phyloP scores from a whole-genome alignment of 345 rosid species.

The Clausena lansium region DNA sequence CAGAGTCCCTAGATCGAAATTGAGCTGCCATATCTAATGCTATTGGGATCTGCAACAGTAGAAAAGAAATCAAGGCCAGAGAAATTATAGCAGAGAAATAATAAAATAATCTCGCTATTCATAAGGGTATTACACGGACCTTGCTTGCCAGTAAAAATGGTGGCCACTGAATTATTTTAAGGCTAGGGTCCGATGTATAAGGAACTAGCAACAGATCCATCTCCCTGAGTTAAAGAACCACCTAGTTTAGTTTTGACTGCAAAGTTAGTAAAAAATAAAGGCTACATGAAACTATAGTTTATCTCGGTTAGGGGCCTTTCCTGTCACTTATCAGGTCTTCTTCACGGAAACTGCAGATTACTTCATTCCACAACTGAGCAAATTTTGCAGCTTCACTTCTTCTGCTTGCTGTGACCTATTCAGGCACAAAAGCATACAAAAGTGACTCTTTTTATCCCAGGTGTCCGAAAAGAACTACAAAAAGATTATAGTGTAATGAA shows the following conservation, averaged over 20 bases:
- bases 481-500: slow-evolving; percentile 13
- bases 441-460: slow-evolving; percentile 10
- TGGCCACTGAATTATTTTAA: slow-evolving; percentile 96
- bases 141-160: slow-evolving; percentile 97
- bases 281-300: slow-evolving; percentile 5
- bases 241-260: slow-evolving; percentile 25
- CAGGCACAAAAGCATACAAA: slow-evolving; percentile 15
- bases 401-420: slow-evolving; percentile 75
- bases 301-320: slow-evolving; percentile 39
- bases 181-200: slow-evolving; percentile 86
- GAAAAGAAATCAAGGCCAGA: slow-evolving; percentile 14
- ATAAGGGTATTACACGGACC: slow-evolving; percentile 44
- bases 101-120: background rate
- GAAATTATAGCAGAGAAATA: background rate
- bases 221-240: slow-evolving; percentile 59
- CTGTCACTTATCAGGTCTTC: slow-evolving; percentile 97
- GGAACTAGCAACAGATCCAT: slow-evolving; percentile 97
- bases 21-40: slow-evolving; percentile 97
- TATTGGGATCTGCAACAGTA: slow-evolving; percentile 69
- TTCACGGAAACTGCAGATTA: slow-evolving; percentile 92
- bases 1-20: slow-evolving; percentile 72
- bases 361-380: slow-evolving; percentile 98
- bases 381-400: slow-evolving; percentile 99
- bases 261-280: slow-evolving; percentile 6
- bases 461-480: slow-evolving; percentile 7